Base-by-base conservation (phyloP, 495 filamentous ascomycete species). In the Penicillium salamii region DNA sequence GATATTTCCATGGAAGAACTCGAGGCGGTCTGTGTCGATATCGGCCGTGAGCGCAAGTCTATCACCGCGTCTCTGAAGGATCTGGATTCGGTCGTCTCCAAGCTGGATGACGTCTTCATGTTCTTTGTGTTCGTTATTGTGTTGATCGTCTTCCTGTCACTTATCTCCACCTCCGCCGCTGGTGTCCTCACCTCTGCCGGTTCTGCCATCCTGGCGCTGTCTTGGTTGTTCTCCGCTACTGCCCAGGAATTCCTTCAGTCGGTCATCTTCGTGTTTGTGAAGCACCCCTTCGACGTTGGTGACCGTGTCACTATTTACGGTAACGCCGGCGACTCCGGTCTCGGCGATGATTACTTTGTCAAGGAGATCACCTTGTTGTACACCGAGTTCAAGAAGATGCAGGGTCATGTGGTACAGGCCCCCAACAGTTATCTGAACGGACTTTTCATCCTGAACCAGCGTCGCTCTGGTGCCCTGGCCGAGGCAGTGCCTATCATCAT, bases 341-440 rank as follows among this genome's bases (percentile, higher is more conserved):
- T 78, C 14, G 90, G 91, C 19, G 91, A 97, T 61, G 91, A 96
- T 58, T 97, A 96, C 70, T 95, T 96, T 51, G 90, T 98, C 44
- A 91, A 95, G 47, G 89, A 96, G 54, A 91, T 97, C 36, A 86
- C 90, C 7, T 75, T 97, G n/a, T 80, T 98, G 8, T 96, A 91
- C 61, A 97, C 93, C 21, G 93, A 97, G 61, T 96, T 97, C 75
- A 97, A 96, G 73, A 97, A 97, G 72, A 90, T 96, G 85, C 85
- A 96, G 61, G 92, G 92, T 11, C 91, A 96, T 53, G 82, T 96
- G 12, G 92, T 97, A 3, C 92, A 97, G 64, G 93, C 92, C 0
- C 93, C 93, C 3, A 97, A 97, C 76, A 92, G 85, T 47, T 85
- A 96, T 42, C 78, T 97, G 20, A 97, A 97, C 60, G 88, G 82